phyloP scores from a whole-genome alignment of 371 early-diverging fungal species.

The Neoconidiobolus thromboides region DNA sequence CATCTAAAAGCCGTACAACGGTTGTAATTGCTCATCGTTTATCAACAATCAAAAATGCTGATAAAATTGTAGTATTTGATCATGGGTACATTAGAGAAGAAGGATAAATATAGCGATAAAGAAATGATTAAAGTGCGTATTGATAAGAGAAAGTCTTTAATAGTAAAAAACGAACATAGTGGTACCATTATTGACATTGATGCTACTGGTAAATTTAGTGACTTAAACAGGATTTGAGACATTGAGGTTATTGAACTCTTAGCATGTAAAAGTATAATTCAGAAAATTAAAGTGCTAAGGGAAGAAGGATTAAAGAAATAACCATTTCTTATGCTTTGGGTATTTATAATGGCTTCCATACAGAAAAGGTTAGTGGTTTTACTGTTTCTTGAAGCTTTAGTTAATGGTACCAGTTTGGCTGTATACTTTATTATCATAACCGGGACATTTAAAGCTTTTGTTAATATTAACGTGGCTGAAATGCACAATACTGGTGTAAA shows the following conservation, averaged over 20 bases:
- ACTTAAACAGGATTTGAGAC: not conserved
- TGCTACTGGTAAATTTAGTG: not conserved
- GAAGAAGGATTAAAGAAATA: slow-evolving; percentile 4
- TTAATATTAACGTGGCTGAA: slow-evolving; percentile 6
- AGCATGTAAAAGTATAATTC: not conserved
- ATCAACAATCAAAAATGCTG: slow-evolving; percentile 58
- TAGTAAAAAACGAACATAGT: not conserved
- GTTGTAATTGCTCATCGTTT: slow-evolving; percentile 84
- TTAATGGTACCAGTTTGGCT: slow-evolving; percentile 35
- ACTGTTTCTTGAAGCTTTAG: slow-evolving; percentile 20
- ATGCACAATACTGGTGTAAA: slow-evolving; percentile 23
- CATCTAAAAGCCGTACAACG: slow-evolving; percentile 58
- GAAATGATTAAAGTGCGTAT: not conserved
- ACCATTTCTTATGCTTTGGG: slow-evolving; percentile 11
- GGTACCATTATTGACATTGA: slow-evolving; percentile 3
- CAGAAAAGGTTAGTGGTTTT: slow-evolving; percentile 10
- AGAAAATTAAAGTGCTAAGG: not conserved
- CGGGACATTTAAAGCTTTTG: slow-evolving; percentile 19
- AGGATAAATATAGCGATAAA: slow-evolving; percentile 16
- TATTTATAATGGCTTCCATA: slow-evolving; percentile 8
- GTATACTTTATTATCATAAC: slow-evolving; percentile 29
- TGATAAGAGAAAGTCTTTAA: not conserved
- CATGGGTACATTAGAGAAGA: slow-evolving; percentile 49
- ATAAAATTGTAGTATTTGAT: slow-evolving; percentile 61
- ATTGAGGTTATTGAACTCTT: slow-evolving; percentile 1